Percentiles rank a stretch among this genome's conserved stretches.
phyloP scores from a whole-genome alignment of 768 basidiomycete species.

The Pleurotus eryngii region DNA sequence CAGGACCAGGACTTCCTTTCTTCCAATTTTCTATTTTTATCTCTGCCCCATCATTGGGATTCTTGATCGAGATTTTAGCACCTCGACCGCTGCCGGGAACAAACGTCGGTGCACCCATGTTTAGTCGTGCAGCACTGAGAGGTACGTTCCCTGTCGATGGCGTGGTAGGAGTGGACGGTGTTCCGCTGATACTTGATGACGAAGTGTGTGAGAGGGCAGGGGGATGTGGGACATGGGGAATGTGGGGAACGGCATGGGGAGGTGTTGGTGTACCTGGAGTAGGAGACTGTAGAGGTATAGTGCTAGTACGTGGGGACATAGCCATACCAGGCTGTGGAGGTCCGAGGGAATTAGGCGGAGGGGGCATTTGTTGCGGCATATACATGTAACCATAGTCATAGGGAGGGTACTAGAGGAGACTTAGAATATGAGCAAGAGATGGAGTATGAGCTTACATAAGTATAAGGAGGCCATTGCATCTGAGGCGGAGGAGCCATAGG shows the following conservation, averaged over 20 bases:
- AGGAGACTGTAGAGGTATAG: slow-evolving; percentile 45
- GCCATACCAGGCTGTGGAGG: slow-evolving; percentile 50
- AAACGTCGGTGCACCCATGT: slow-evolving; percentile 62
- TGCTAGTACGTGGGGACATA: slow-evolving; percentile 66
- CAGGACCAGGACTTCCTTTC: slow-evolving; percentile 40
- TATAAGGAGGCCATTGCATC: slow-evolving; percentile 44
- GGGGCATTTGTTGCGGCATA: slow-evolving; percentile 17
- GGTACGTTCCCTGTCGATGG: slow-evolving; percentile 50
- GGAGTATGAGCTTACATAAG: slow-evolving; percentile 47
- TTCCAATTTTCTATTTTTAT: slow-evolving; percentile 55
- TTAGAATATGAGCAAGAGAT: background rate
- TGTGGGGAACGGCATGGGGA: slow-evolving; percentile 23
- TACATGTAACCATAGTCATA: slow-evolving; percentile 3
- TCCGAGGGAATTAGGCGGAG: slow-evolving; percentile 44
- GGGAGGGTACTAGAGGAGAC: slow-evolving; percentile 7
- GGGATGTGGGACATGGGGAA: slow-evolving; percentile 47
- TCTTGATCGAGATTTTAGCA: slow-evolving; percentile 57
- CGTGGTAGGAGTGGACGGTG: slow-evolving; percentile 68
- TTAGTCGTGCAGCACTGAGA: slow-evolving; percentile 41
- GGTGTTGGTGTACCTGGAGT: slow-evolving; percentile 61
- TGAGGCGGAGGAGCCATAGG: slow-evolving; percentile 44
- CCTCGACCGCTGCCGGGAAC: slow-evolving; percentile 48
- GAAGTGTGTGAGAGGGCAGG: slow-evolving; percentile 40
- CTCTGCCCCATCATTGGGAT: slow-evolving; percentile 55
- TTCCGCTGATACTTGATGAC: slow-evolving; percentile 41